Evolutionary conservation across 331 rosid species (phyloP).

Genomic region (Malus hybrid): DNA sequence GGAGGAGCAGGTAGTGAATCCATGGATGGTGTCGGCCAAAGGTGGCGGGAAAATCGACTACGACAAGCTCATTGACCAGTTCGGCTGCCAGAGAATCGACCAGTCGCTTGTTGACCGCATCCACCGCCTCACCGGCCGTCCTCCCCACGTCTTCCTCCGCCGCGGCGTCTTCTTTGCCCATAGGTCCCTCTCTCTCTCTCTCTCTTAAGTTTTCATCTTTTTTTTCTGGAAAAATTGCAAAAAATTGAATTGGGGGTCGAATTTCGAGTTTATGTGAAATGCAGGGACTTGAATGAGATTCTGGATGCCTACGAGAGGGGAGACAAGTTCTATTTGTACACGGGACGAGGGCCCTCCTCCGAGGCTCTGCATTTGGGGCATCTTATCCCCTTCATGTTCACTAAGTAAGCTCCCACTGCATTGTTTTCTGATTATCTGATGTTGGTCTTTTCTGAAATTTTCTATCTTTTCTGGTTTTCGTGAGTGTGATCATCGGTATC

Average conservation of each 20-base stretch:
- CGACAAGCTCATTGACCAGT: constrained; percentile 83
- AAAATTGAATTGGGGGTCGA: background rate
- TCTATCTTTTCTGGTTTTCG: background rate
- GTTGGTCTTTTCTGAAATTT: background rate
- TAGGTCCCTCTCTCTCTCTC: constrained; percentile 31
- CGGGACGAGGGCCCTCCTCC: constrained; percentile 93
- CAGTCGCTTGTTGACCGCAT: constrained; percentile 49
- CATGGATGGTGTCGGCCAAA: constrained; percentile 80
- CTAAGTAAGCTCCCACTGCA: constrained; percentile 41
- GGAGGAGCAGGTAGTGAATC: constrained; percentile 49
- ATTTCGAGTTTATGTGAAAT: background rate
- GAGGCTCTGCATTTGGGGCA: constrained; percentile 96
- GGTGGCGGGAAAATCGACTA: constrained; percentile 80
- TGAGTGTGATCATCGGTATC: background rate
- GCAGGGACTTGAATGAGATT: constrained; percentile 67
- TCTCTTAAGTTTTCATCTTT: background rate
- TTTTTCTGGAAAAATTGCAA: background rate
- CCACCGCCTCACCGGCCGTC: constrained; percentile 59
- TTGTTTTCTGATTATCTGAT: background rate
- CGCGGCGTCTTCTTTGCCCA: constrained; percentile 96
- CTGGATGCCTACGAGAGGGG: constrained; percentile 68
- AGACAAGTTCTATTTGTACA: constrained; percentile 78
- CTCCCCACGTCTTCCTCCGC: constrained; percentile 80
- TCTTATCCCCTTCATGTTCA: constrained; percentile 89
- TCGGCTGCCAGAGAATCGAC: constrained; percentile 80